These are phyloP conservation scores for Canariomyces notabilis DNA, from an alignment of 2,329 filamentous ascomycete genomes.

Conservation along the genomic window DNA sequence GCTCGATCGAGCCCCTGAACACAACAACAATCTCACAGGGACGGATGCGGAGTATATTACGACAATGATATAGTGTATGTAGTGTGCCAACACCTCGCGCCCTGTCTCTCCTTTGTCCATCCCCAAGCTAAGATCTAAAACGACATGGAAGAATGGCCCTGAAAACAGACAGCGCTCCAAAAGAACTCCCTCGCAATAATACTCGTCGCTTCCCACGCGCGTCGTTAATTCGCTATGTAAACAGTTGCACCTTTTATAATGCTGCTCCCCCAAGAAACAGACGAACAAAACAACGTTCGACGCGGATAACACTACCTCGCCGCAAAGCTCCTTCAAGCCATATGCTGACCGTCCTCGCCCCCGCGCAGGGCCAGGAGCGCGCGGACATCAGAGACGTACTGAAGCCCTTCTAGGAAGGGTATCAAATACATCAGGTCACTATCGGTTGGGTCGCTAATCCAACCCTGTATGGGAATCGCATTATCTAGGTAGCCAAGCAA, in stretches of 20 bases:
- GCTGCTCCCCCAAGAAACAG: background rate
- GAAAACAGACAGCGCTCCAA: slow-evolving; percentile 2
- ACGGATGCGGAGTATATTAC: background rate
- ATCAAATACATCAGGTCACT: slow-evolving; percentile 90
- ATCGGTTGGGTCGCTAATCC: slow-evolving; percentile 98
- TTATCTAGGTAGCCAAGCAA: slow-evolving; percentile 72
- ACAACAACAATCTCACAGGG: background rate
- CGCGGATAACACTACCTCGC: background rate
- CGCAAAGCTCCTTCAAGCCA: slow-evolving; percentile 32
- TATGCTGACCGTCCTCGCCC: slow-evolving; percentile 69
- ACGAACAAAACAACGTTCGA: background rate
- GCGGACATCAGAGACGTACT: slow-evolving; percentile 94
- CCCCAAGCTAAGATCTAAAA: background rate
- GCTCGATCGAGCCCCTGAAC: background rate
- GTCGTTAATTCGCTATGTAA: background rate
- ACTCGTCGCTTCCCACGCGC: background rate
- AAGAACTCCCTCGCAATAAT: slow-evolving; percentile 1
- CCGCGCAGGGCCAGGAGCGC: slow-evolving; percentile 83
- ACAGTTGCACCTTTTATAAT: background rate
- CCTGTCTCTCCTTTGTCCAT: too few relatives aligned
- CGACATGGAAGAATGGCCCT: background rate
- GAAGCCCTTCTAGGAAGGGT: slow-evolving; percentile 85
- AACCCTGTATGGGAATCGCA: slow-evolving; percentile 97
- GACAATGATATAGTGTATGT: background rate
- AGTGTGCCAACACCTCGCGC: background rate